Evolutionary conservation across 2,329 filamentous ascomycete species (phyloP).

Genomic region (Pyrenochaeta sp.): DNA sequence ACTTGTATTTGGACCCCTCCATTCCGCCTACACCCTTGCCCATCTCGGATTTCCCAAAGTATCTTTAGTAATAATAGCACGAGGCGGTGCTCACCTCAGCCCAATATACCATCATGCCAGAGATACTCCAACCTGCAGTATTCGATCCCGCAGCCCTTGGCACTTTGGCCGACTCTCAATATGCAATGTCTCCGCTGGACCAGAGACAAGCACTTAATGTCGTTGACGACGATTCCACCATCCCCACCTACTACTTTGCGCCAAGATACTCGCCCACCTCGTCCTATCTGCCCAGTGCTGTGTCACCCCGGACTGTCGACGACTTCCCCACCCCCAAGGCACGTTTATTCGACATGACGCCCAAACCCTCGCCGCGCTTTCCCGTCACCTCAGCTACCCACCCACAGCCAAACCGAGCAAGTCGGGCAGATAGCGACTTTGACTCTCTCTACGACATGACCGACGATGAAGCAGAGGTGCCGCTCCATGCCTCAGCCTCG

Average conservation of each 20-base stretch:
- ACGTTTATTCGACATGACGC: slow-evolving; percentile 62
- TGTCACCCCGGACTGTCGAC: slow-evolving; percentile 57
- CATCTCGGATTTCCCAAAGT: slow-evolving; percentile 35
- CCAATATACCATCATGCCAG: slow-evolving; percentile 54
- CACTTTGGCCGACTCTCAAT: slow-evolving; percentile 32
- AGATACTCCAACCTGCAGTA: slow-evolving; percentile 56
- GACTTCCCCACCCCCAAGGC: slow-evolving; percentile 77
- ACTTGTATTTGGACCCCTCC: slow-evolving; percentile 30
- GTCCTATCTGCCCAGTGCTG: slow-evolving; percentile 36
- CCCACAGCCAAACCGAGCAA: slow-evolving; percentile 68
- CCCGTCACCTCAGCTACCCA: slow-evolving; percentile 45
- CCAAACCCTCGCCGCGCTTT: slow-evolving; percentile 58
- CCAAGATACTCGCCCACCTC: slow-evolving; percentile 44
- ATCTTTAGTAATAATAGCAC: slow-evolving; percentile 47
- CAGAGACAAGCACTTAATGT: slow-evolving; percentile 67
- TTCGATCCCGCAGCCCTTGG: slow-evolving; percentile 51
- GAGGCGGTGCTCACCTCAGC: slow-evolving; percentile 46
- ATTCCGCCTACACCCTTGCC: slow-evolving; percentile 22
- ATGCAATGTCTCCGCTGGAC: slow-evolving; percentile 60
- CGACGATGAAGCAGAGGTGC: slow-evolving; percentile 71
- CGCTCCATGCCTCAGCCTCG: slow-evolving; percentile 60
- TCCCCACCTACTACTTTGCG: slow-evolving; percentile 48
- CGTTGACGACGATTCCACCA: slow-evolving; percentile 58
- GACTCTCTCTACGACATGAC: slow-evolving; percentile 89
- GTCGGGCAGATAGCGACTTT: slow-evolving; percentile 75